Evolutionary conservation across 805 yeast species (phyloP), one percentile per base, ranked within the genome.

Genomic region (Cyberlindnera americana): DNA sequence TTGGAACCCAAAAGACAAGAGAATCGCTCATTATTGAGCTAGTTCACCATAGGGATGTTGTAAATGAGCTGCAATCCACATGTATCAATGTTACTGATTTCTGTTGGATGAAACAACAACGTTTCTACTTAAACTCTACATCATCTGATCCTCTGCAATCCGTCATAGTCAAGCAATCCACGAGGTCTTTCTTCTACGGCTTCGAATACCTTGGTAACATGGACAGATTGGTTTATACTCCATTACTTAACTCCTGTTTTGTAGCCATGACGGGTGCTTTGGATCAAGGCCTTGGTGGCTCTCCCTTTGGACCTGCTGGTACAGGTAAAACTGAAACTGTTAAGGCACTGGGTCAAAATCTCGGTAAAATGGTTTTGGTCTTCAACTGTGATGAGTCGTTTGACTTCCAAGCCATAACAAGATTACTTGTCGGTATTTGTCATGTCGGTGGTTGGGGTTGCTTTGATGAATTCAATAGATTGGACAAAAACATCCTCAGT

Each of bases 261-360:
- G 56, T 81, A 8, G 66, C 89, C 0, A 75, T 90, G 78, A 68
- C 84, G 0, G 83, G 81, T 44, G 90, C 97, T 0, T 57, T 89
- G 14, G 72, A 76, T 24, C 87, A 81, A 49, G 73, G 72, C 25
- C 65, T 78, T 8, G 98, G 98, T n/a, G 95, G 95, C 0, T 83
- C 95, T 1, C 83, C 95, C 1, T 79, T 83, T 60, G 98, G 98
- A 0, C 97, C 98, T 2, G 96, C 98, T 3, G 98, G 98, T 29
- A 91, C 98, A 0, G 98, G 98, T 48, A 91, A 91, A 56, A 91
- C 98, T 0, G 98, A 91, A 57, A 73, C 95, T 0, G 72, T 91
- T 19, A 91, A 91, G 57, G 85, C 95, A 0, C 65, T 90, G 22
- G 96, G 93, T 1, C 78, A 78, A 29, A 77, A 77, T 27, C 63